Percentiles rank a stretch among this genome's conserved stretches.
These are phyloP conservation scores for Alternaria hordeiaustralica DNA, from an alignment of 2,329 filamentous ascomycete species.

Conservation along the genomic window DNA sequence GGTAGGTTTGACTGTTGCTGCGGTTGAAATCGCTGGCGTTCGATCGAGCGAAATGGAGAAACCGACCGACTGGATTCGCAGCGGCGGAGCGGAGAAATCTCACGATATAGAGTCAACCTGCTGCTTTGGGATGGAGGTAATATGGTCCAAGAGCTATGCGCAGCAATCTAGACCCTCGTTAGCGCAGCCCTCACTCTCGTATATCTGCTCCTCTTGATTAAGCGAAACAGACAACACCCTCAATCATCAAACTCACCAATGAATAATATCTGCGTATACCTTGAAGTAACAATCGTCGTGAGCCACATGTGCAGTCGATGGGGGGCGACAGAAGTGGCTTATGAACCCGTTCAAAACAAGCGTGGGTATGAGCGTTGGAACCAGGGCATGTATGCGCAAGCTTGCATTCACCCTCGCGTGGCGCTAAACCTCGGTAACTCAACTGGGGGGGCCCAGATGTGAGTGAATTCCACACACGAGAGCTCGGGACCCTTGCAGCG, in stretches of 20 bases:
- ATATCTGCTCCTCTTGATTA: background rate
- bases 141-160: background rate
- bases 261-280: background rate
- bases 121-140: conserved; percentile 1
- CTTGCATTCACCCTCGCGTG: background rate
- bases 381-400: background rate
- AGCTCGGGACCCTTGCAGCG: background rate
- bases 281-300: background rate
- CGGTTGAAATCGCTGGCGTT: background rate
- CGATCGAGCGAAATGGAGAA: background rate
- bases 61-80: background rate
- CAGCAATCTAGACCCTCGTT: conserved; percentile 14
- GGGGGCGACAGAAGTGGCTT: background rate
- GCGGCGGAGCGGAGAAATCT: background rate
- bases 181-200: conserved; percentile 8
- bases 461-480: background rate
- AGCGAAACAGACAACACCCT: background rate
- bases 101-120: conserved; percentile 6
- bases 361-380: background rate
- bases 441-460: background rate
- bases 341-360: background rate
- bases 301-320: conserved; percentile 1
- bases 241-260: background rate
- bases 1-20: background rate
- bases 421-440: conserved; percentile 3